Base-by-base conservation (phyloP, 176 grass and related monocot genomes). In the Urochloa ruziziensis region DNA sequence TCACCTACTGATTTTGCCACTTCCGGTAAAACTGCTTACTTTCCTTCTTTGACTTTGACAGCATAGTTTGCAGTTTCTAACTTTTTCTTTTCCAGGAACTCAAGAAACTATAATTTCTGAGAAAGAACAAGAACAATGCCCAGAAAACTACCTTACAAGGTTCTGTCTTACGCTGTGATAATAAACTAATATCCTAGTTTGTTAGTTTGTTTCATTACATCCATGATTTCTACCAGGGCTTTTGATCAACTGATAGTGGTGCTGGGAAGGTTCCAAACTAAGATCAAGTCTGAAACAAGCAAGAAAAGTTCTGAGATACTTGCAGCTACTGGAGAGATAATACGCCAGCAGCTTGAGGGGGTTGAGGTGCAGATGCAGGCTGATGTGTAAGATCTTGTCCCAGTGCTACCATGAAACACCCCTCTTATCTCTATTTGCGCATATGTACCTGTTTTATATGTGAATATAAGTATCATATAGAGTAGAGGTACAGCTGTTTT, bases 241-340 rank as follows among this genome's bases (percentile, higher is more conserved):
- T 88, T 99, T 83, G 89, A 91, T 64, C 91, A 94, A 63, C 71
- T 99, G 28, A 43, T 89, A 70, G 46, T 84, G 30, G 79, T 95
- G 81, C 76, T 99, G 77, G 85, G 78, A 85, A 95, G 84, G 80
- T 91, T 98, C 73, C 92, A 90, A 84, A 86, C 77, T 19, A 99
- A 96, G 70, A 86, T 99, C 36, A 95, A 90, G 82, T 90, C 85
- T 72, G 88, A 90, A 43, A 89, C 82, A 76, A 80, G 42, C 63
- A 95, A 91, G 64, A 96, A 79, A 84, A 87, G 89, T 84, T 88
- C 85, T 81, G 83, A 95, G 75, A 96, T 94, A 87, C 91, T 96
- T 47, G 70, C 85, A 77, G 80, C 69, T 87, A 89, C 85, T 82
- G 77, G 85, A 72, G 93, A 94, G 70, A 93, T 77, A 79, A 85